Evolutionary conservation across 73 alveolate genomes (phyloP).

Genomic region (Urostyla sp.): DNA sequence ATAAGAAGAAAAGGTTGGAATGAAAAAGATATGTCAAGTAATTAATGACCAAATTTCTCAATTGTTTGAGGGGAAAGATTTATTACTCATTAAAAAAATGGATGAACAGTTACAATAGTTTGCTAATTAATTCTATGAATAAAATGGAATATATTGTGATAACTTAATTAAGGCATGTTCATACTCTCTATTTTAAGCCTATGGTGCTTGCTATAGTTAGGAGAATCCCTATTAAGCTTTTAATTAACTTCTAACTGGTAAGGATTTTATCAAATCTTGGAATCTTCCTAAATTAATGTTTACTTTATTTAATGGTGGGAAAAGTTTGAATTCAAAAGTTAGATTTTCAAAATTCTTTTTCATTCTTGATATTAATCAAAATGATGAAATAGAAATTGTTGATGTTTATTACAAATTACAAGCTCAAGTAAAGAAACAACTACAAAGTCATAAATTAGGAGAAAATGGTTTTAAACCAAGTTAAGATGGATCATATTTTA

Average conservation of each 20-base stretch:
- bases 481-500: slow-evolving; percentile 66
- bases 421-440: slow-evolving; percentile 27
- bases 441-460: slow-evolving; percentile 44
- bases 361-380: slow-evolving; percentile 13
- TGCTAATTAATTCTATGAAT: background rate
- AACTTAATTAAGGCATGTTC: slow-evolving; percentile 51
- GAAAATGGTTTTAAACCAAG: slow-evolving; percentile 69
- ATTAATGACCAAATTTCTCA: slow-evolving; percentile 50
- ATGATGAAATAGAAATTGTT: background rate
- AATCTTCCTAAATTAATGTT: slow-evolving; percentile 56
- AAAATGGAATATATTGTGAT: background rate
- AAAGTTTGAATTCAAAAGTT: slow-evolving; percentile 61
- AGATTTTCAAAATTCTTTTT: slow-evolving; percentile 64
- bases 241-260: slow-evolving; percentile 29
- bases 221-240: slow-evolving; percentile 29
- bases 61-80: slow-evolving; percentile 43
- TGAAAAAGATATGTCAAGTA: slow-evolving; percentile 51
- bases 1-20: slow-evolving; percentile 42
- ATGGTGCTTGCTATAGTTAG: slow-evolving; percentile 35
- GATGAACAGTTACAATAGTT: slow-evolving; percentile 21
- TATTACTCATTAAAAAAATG: slow-evolving; percentile 30
- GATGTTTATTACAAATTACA: slow-evolving; percentile 50
- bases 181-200: slow-evolving; percentile 63
- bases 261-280: slow-evolving; percentile 21
- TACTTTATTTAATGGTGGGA: slow-evolving; percentile 70